Evolutionary conservation across 306 rosid genomes (phyloP), one percentile per base, ranked within the genome.

Genomic region (Pterocarpus santalinus): DNA sequence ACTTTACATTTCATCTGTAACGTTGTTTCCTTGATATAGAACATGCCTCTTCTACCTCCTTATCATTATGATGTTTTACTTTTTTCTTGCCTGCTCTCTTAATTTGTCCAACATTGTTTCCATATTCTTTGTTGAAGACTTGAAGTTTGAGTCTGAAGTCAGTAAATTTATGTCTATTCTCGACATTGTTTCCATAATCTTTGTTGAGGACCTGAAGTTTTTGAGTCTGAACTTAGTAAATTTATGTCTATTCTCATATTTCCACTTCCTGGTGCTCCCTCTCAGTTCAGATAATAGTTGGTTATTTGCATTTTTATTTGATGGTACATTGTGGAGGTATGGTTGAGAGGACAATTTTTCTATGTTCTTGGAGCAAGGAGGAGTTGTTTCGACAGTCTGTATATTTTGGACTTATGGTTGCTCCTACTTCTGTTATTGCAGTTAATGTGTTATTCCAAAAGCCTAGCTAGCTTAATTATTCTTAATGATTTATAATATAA

Each of bases 401-500:
- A 63, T 66, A 51, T 68, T 58, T 68, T 73, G 53, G 36, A 49
- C 55, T 79, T 36, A 38, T 68, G 68, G 36, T 73, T 79, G 61
- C 61, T 67, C 56, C 58, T 70, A 61, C 65, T 16, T 61, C 66
- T 61, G n/a, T 22, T 4, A 9, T 34, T 34, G 53, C 41, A 4
- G 63, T 44, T 10, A 34, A 62, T 52, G 4, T 43, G 62, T 7
- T 53, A 69, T 68, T 53, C 61, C 14, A 52, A 53, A 53, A 36
- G 46, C 5, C 38, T 80, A 44, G 86, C 79, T 71, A 33, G 57
- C 76, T 32, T 52, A 76, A 52, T 64, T 53, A 52, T 51, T 55
- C 58, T 16, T 22, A 17, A 75, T 70, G 63, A 51, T 78, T 79
- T 53, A 71, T 68, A 71, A 69, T 75, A 70, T 73, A 73, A 71